phyloP scores from a whole-genome alignment of 768 basidiomycete species.

The Scleroderma bovista region DNA sequence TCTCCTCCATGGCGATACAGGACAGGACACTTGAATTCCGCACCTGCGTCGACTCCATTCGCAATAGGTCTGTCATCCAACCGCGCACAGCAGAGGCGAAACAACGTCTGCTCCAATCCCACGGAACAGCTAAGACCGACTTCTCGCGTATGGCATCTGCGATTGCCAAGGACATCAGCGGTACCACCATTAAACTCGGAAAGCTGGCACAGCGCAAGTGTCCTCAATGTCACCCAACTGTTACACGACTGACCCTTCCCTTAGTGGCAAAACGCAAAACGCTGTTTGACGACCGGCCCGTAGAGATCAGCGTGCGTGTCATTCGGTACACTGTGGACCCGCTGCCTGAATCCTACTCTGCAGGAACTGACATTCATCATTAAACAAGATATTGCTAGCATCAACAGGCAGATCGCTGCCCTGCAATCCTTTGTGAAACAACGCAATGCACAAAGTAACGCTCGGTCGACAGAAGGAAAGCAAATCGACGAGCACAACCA shows the following conservation, averaged over 20 bases:
- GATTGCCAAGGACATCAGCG: constrained; percentile 93
- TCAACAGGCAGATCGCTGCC: constrained; percentile 93
- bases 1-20: constrained; percentile 66
- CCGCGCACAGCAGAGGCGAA: constrained; percentile 54
- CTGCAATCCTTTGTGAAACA: constrained; percentile 84
- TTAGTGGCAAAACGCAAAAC: constrained; percentile 98
- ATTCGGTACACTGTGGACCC: neutral
- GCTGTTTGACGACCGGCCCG: constrained; percentile 95
- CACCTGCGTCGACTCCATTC: constrained; percentile 88
- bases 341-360: constrained; percentile 3
- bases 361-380: constrained; percentile 98
- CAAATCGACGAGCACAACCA: constrained; percentile 94
- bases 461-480: constrained; percentile 61
- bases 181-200: constrained; percentile 83
- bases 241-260: neutral
- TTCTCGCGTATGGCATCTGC: constrained; percentile 88
- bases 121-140: constrained; percentile 63
- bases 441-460: constrained; percentile 46
- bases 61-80: constrained; percentile 60
- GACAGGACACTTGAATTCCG: constrained; percentile 93
- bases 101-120: constrained; percentile 55
- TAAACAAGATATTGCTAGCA: constrained; percentile 97
- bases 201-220: constrained; percentile 91
- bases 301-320: constrained; percentile 85
- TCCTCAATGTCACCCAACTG: neutral